These are phyloP conservation scores for Pascua sp. DNA, from an alignment of 1,284 basidiomycete species.

Conservation along the genomic window DNA sequence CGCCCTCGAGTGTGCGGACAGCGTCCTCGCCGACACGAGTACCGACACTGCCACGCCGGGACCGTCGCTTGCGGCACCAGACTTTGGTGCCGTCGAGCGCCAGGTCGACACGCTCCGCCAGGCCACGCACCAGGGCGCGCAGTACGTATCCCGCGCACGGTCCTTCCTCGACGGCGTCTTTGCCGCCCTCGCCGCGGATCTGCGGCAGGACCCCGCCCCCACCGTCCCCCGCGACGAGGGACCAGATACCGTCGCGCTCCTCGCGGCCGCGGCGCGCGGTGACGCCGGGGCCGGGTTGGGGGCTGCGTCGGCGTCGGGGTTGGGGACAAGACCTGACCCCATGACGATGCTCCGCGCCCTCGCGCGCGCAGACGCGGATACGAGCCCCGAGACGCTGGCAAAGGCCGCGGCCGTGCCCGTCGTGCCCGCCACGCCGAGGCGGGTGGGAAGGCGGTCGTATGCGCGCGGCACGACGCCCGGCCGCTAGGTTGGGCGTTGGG, in stretches of 20 bases:
- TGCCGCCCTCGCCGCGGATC: constrained; percentile 39
- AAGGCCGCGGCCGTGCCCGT: constrained; percentile 30
- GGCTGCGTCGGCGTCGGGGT: no score
- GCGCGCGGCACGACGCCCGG: no score
- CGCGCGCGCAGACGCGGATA: constrained; percentile 35
- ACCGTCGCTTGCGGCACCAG: constrained; percentile 8
- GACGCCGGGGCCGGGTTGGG: neutral
- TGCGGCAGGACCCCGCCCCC: constrained; percentile 25
- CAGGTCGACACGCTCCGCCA: constrained; percentile 48
- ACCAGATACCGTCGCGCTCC: constrained; percentile 27
- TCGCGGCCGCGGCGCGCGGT: constrained; percentile 17
- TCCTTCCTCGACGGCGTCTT: constrained; percentile 50
- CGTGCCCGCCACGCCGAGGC: neutral
- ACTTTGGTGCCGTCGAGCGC: constrained; percentile 46
- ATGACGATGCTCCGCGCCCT: constrained; percentile 43
- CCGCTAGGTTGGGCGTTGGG: no score
- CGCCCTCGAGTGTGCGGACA: constrained; percentile 34
- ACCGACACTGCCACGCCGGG: no score
- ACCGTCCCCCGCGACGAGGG: constrained; percentile 23
- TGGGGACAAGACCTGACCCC: constrained; percentile 27
- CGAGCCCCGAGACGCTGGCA: constrained; percentile 30
- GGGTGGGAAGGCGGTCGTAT: no score
- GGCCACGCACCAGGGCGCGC: constrained; percentile 41
- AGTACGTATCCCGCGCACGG: constrained; percentile 42
- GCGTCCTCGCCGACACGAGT: constrained; percentile 25